These are phyloP conservation scores for Przewalskia tangutica DNA, from an alignment of 257 asterid genomes.

Conservation along the genomic window DNA sequence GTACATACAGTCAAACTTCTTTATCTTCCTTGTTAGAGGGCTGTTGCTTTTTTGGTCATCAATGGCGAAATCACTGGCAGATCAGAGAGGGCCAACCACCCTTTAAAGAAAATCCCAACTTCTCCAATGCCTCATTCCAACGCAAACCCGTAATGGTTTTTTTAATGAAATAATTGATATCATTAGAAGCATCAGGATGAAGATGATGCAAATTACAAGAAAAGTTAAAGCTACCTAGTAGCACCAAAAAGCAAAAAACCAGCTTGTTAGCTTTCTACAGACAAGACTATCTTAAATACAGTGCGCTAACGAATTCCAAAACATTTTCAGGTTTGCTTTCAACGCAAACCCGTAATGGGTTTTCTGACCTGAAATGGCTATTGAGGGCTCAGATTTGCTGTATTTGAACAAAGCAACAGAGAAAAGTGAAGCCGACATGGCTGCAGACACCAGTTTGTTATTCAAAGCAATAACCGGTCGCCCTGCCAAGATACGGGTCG, in stretches of 20 bases:
- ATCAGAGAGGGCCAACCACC: not conserved
- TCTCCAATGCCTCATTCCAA: not conserved
- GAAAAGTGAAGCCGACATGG: slow-evolving; percentile 4
- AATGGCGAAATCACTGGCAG: not conserved
- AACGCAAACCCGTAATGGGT: not conserved
- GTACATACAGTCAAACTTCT: too few relatives aligned
- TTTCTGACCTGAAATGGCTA: not conserved
- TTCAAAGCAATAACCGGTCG: not conserved
- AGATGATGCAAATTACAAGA: too few relatives aligned
- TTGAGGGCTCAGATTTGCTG: not conserved
- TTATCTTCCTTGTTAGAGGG: too few relatives aligned
- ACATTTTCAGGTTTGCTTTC: too few relatives aligned
- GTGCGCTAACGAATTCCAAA: too few relatives aligned
- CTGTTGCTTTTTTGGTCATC: not conserved
- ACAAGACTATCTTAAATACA: too few relatives aligned
- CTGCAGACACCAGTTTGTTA: slow-evolving; percentile 8
- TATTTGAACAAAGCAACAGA: not conserved
- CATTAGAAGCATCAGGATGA: too few relatives aligned
- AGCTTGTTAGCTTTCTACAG: too few relatives aligned
- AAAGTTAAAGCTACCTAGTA: too few relatives aligned
- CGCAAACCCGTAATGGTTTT: too few relatives aligned
- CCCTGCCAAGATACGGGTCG: not conserved
- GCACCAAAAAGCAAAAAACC: too few relatives aligned
- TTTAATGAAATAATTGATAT: too few relatives aligned
- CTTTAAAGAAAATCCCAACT: slow-evolving; percentile 15